Base-by-base conservation (phyloP, 306 rosid species). In the Sicyos edulis region DNA sequence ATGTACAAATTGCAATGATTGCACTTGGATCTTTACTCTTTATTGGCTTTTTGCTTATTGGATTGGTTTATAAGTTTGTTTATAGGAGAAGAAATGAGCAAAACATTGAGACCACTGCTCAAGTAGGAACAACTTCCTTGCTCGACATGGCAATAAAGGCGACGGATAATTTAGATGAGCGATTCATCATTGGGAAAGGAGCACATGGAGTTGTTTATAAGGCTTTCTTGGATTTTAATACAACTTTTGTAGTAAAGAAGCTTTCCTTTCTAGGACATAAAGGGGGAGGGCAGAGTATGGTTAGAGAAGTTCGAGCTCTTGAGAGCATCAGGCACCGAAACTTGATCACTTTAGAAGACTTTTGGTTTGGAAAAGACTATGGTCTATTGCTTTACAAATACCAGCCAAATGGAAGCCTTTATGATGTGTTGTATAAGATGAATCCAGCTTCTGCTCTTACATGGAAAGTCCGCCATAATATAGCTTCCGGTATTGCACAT, bases 171-270 rank as follows among this genome's bases (percentile, higher is more conserved):
- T 80, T 92, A 11, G 80, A 79, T 65, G 96, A 86, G 20, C 74
- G 50, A 56, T 83, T 77, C 80, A 37, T 92, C 20, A 84, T 92
- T 6, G 98, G 98, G n/a, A 82, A 83, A 83, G 98, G 98, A 79
- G 90, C 91, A 12, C 96, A 92, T 66, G 96, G 98, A 81, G 79
- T 82, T 53, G 96, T 92, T 50, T 92, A 92, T 54, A 88, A 83
- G 82, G 96, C 91, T 59, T 51, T 70, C 14, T 44, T 85, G 24
- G 78, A 76, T 63, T 79, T 87, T 16, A 75, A 81, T 75, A 54
- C 74, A 56, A 82, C 72, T 73, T 88, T 61, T 79, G 98, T 96
- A 7, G 83, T 85, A 54, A 92, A 92, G 85, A 90, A 88, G 87
- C 69, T 92, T 56, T 82, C 58, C 59, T 85, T 81, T 75, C 66